Conservation (phyloP, 2,329 filamentous ascomycete genomes). For the Diaporthe nobilis region DNA sequence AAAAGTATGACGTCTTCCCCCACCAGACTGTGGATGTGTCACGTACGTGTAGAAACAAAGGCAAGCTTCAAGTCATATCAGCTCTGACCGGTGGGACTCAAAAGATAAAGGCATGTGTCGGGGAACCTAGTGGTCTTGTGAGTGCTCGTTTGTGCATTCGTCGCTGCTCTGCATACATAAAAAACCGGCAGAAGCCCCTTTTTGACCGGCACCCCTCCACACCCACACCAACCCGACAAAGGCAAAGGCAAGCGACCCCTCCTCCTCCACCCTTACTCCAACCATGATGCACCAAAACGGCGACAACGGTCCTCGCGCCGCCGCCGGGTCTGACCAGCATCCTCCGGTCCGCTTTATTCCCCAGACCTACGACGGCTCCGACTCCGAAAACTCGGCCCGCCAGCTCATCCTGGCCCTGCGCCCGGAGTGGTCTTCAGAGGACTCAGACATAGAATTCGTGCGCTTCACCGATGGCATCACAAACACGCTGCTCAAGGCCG, state of each 20-base stretch:
- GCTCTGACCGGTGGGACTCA: slow-evolving; percentile 27
- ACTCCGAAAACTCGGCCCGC: slow-evolving; percentile 84
- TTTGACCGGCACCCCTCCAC: slow-evolving; percentile 19
- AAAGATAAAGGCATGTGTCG: slow-evolving; percentile 2
- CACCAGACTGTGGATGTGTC: slow-evolving; percentile 26
- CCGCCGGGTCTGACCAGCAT: slow-evolving; percentile 55
- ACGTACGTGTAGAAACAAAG: slow-evolving; percentile 14
- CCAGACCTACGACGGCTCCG: slow-evolving; percentile 79
- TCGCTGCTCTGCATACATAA: not conserved
- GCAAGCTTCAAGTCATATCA: not conserved
- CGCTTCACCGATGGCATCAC: slow-evolving; percentile 99
- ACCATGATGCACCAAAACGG: slow-evolving; percentile 30
- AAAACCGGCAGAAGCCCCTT: slow-evolving; percentile 7
- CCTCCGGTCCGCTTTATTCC: slow-evolving; percentile 74
- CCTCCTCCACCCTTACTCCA: slow-evolving; percentile 22
- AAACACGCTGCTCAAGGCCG: slow-evolving; percentile 88
- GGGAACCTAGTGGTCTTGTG: slow-evolving; percentile 14
- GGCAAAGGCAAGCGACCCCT: slow-evolving; percentile 36
- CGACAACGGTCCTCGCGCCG: slow-evolving; percentile 49
- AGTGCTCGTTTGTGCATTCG: slow-evolving; percentile 9
- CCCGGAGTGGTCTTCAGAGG: slow-evolving; percentile 79
- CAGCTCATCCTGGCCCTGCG: slow-evolving; percentile 83
- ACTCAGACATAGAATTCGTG: slow-evolving; percentile 83
- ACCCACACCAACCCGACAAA: slow-evolving; percentile 26
- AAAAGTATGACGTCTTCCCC: slow-evolving; percentile 29